Percentiles rank a stretch among this genome's conserved stretches.
phyloP scores from a whole-genome alignment of 768 basidiomycete genomes.

The Candolleomyces efflorescens region DNA sequence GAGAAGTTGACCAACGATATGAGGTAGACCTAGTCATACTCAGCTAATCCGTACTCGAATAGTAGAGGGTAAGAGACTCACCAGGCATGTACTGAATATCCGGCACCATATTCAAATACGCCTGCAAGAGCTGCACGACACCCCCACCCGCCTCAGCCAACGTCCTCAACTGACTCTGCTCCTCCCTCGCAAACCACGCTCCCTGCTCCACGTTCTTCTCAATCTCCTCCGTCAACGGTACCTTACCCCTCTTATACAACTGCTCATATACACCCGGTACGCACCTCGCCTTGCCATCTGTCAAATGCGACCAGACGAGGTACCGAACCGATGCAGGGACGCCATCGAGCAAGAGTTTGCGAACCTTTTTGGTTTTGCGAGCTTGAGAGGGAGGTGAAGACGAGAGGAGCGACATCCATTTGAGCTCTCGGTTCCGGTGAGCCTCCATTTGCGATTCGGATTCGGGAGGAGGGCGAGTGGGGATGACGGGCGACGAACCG shows the following conservation, averaged over 20 bases:
- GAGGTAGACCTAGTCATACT: conserved; percentile 49
- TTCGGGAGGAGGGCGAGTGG: conserved; percentile 17
- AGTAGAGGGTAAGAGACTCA: conserved; percentile 22
- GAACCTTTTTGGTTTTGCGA: conserved; percentile 75
- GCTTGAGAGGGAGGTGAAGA: conserved; percentile 56
- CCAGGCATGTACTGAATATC: conserved; percentile 69
- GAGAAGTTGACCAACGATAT: conserved; percentile 68
- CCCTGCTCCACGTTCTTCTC: conserved; percentile 48
- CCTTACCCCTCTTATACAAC: conserved; percentile 47
- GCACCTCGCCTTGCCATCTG: conserved; percentile 68
- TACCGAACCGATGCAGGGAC: conserved; percentile 83
- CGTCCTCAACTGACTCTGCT: conserved; percentile 55
- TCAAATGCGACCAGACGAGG: conserved; percentile 78
- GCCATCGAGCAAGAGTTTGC: conserved; percentile 68
- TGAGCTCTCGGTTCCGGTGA: conserved; percentile 70
- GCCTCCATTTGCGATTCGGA: conserved; percentile 48
- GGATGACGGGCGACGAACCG: conserved; percentile 1
- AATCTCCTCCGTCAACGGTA: conserved; percentile 47
- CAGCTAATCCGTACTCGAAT: neutral
- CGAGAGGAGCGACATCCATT: conserved; percentile 68
- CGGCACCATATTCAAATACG: conserved; percentile 83
- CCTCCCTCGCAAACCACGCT: conserved; percentile 41
- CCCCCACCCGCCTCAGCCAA: conserved; percentile 54
- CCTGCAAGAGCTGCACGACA: conserved; percentile 56
- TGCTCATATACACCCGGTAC: conserved; percentile 68